These are phyloP conservation scores for Proliferodiscus dingleyae DNA, from an alignment of 2,329 filamentous ascomycete species.

Conservation along the genomic window DNA sequence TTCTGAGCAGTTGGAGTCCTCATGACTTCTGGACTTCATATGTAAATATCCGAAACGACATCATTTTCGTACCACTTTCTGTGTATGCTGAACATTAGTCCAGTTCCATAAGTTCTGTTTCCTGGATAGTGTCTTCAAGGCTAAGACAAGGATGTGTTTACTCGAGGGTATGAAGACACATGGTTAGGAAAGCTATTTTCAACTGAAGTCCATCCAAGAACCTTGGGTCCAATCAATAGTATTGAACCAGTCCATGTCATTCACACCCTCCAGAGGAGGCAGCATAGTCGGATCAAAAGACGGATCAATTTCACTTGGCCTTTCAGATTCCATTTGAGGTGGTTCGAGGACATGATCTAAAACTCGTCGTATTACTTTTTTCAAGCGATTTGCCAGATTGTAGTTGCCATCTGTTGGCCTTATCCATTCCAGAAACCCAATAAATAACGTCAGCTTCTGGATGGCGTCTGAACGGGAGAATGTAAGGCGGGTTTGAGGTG, in stretches of 20 bases:
- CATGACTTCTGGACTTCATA: too few relatives aligned
- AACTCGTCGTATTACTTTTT: constrained; percentile 22
- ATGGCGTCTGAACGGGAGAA: constrained; percentile 27
- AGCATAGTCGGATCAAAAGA: constrained; percentile 17
- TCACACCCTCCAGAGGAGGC: constrained; percentile 12
- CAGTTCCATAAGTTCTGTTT: too few relatives aligned
- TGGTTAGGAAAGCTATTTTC: neutral
- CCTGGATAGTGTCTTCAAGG: too few relatives aligned
- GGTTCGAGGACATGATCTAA: constrained; percentile 25
- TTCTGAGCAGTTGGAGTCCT: too few relatives aligned
- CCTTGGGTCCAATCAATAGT: constrained; percentile 29
- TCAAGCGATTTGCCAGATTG: constrained; percentile 20
- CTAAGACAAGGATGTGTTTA: too few relatives aligned
- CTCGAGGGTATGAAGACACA: too few relatives aligned
- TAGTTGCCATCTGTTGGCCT: constrained; percentile 29
- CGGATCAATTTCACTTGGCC: constrained; percentile 1
- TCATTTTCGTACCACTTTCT: too few relatives aligned
- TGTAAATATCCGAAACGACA: too few relatives aligned
- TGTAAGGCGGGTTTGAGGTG: constrained; percentile 9
- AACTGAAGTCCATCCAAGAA: constrained; percentile 22
- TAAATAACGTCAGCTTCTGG: constrained; percentile 29
- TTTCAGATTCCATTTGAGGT: constrained; percentile 3
- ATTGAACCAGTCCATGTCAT: constrained; percentile 27
- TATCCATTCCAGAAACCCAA: constrained; percentile 30
- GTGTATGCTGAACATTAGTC: too few relatives aligned